A percentile compares a stretch with the other conserved stretches of the same genome.
These are phyloP conservation scores for Trametes sanguinea DNA, from an alignment of 768 basidiomycete genomes.

Conservation along the genomic window DNA sequence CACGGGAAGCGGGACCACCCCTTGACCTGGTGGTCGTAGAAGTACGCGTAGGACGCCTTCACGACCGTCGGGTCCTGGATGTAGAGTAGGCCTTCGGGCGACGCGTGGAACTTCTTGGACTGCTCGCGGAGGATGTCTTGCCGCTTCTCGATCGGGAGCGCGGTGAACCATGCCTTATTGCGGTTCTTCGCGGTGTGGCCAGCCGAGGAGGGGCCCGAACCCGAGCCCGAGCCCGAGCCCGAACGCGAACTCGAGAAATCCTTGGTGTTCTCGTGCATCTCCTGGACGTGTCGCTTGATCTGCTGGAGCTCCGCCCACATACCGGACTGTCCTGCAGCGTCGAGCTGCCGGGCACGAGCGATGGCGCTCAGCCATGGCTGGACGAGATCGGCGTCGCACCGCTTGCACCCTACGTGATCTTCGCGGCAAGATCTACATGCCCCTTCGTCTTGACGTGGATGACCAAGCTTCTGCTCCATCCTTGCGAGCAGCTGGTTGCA, in stretches of 20 bases:
- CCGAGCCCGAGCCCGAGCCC: no score
- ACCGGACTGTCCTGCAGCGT: constrained; percentile 9
- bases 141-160: constrained; percentile 43
- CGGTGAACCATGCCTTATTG: constrained; percentile 36
- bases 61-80: constrained; percentile 39
- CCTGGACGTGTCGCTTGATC: constrained; percentile 45
- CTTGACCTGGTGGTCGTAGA: constrained; percentile 33
- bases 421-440: neutral
- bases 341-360: constrained; percentile 21
- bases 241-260: no score
- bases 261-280: constrained; percentile 11
- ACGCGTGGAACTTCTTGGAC: constrained; percentile 43
- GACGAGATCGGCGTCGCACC: constrained; percentile 32
- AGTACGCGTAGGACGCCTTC: constrained; percentile 56
- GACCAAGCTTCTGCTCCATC: constrained; percentile 35
- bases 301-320: constrained; percentile 38
- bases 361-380: constrained; percentile 42
- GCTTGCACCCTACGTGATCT: neutral
- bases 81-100: constrained; percentile 33
- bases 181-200: constrained; percentile 3
- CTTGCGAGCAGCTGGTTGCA: constrained; percentile 24
- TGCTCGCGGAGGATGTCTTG: constrained; percentile 50
- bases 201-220: no score
- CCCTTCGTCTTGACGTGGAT: neutral
- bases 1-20: constrained; percentile 49